A percentile compares a stretch with the other conserved stretches of the same genome.
Evolutionary conservation across 257 asterid species (phyloP).

Genomic region (Solanum paucissectum): DNA sequence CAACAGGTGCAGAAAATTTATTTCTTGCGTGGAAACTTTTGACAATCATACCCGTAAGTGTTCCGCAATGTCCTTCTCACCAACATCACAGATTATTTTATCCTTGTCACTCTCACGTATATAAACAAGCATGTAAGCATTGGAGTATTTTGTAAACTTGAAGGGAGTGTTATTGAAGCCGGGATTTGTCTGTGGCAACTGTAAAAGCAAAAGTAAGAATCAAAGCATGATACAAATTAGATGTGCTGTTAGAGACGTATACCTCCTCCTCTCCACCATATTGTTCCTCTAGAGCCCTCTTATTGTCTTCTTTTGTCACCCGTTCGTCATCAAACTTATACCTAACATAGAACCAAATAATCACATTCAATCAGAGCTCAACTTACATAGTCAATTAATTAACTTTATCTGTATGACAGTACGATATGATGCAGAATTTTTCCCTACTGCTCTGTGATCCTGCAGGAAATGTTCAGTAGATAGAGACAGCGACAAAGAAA

Average conservation of each 20-base stretch:
- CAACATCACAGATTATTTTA: conserved; percentile 91
- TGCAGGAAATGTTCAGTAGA: neutral
- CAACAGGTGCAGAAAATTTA: neutral
- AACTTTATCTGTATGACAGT: neutral
- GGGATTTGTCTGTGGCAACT: conserved; percentile 95
- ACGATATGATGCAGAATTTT: neutral
- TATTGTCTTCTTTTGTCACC: conserved; percentile 92
- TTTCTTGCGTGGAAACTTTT: neutral
- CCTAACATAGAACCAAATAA: conserved; percentile 40
- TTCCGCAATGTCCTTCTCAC: conserved; percentile 97
- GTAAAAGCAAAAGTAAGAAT: conserved; percentile 5
- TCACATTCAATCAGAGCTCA: neutral
- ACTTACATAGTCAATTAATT: neutral
- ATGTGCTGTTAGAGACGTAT: neutral
- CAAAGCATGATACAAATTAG: neutral
- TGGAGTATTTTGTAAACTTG: conserved; percentile 91
- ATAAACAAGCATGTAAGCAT: conserved; percentile 99
- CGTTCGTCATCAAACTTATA: conserved; percentile 96
- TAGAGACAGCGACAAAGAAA: neutral
- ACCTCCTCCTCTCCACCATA: conserved; percentile 99
- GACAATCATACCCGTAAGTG: conserved; percentile 72
- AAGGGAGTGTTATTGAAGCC: conserved; percentile 93
- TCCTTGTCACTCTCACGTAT: conserved; percentile 94
- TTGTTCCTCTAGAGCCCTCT: conserved; percentile 95
- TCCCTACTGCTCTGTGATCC: neutral